Evolutionary conservation across 768 basidiomycete species (phyloP).

Genomic region (Collybia sordida): DNA sequence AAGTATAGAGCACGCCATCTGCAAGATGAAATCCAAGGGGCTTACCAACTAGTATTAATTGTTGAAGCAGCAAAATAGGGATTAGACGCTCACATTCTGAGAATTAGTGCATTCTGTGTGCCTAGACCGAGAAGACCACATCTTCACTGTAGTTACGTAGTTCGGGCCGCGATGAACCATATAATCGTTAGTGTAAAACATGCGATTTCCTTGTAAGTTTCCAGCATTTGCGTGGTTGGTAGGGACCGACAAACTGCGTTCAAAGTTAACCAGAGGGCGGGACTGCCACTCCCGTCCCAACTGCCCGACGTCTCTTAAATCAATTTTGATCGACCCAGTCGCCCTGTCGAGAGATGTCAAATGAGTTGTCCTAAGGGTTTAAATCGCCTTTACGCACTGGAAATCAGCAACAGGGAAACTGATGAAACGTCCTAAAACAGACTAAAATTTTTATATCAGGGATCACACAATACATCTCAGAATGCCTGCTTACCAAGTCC

Average conservation of each 20-base stretch:
- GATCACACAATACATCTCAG: not conserved
- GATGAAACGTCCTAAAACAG: constrained; percentile 23
- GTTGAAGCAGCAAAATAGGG: not conserved
- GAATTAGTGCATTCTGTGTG: constrained; percentile 66
- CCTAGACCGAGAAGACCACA: constrained; percentile 57
- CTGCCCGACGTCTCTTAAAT: constrained; percentile 36
- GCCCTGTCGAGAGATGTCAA: constrained; percentile 38
- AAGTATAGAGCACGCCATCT: constrained; percentile 64
- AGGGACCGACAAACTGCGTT: constrained; percentile 32
- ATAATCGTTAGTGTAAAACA: constrained; percentile 70
- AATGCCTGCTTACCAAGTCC: constrained; percentile 58
- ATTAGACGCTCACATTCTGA: constrained; percentile 48
- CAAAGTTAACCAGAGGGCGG: constrained; percentile 34
- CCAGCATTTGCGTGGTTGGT: constrained; percentile 53
- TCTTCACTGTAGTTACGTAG: constrained; percentile 62
- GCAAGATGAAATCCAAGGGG: constrained; percentile 72
- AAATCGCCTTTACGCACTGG: constrained; percentile 44
- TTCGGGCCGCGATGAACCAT: constrained; percentile 66
- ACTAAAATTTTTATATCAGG: constrained; percentile 36
- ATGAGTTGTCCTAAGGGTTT: not conserved
- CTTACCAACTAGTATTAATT: constrained; percentile 22
- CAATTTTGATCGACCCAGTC: constrained; percentile 54
- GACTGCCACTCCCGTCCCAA: constrained; percentile 17
- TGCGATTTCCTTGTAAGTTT: constrained; percentile 51
- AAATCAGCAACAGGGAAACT: constrained; percentile 43